Conservation (phyloP, 805 yeast genomes). For the Vanderwaltozyma tropicalis region DNA sequence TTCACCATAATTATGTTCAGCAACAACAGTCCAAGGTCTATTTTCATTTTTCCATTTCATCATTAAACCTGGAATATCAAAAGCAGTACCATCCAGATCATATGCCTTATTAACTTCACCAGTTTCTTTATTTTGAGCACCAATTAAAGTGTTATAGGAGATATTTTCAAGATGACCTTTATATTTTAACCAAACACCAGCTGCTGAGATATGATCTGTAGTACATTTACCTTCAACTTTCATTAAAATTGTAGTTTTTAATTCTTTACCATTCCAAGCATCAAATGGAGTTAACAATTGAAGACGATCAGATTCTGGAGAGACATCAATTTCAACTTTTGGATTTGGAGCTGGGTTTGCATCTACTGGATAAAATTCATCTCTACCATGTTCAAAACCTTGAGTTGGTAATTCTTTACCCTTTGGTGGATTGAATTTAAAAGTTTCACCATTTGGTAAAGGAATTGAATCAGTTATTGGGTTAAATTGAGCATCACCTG, state of each 20-base stretch:
- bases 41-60: conserved; percentile 81
- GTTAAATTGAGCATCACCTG: conserved; percentile 87
- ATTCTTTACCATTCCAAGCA: conserved; percentile 80
- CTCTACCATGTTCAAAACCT: conserved; percentile 71
- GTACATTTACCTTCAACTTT: conserved; percentile 98
- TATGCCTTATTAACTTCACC: conserved; percentile 89
- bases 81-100: conserved; percentile 69
- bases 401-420: conserved; percentile 76
- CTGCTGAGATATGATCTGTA: conserved; percentile 96
- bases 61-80: conserved; percentile 92
- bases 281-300: conserved; percentile 83
- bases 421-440: conserved; percentile 67
- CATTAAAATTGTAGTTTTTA: conserved; percentile 62
- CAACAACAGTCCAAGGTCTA: conserved; percentile 89
- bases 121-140: conserved; percentile 94
- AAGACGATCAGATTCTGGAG: conserved; percentile 83
- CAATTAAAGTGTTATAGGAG: conserved; percentile 88
- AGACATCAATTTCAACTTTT: conserved; percentile 52
- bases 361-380: conserved; percentile 53
- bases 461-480: conserved; percentile 80
- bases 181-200: conserved; percentile 97
- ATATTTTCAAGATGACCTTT: conserved; percentile 96
- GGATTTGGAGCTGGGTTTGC: conserved; percentile 34
- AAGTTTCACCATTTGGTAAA: conserved; percentile 57
- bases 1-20: conserved; percentile 97